phyloP scores from a whole-genome alignment of 148 eudicot genomes.

The Fallopia convolvulus region DNA sequence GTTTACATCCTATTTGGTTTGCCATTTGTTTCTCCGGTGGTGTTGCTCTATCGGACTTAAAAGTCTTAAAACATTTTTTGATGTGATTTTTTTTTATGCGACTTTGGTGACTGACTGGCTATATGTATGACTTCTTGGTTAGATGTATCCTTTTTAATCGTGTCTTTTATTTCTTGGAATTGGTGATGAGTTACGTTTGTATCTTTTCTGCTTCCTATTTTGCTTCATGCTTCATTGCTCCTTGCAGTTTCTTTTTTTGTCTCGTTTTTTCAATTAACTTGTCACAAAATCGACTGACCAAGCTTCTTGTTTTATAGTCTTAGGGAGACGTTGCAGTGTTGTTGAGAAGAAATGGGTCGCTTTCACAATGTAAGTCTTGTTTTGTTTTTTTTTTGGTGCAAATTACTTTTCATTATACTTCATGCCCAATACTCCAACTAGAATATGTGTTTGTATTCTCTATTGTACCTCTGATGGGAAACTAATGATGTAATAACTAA shows the following conservation, averaged over 20 bases:
- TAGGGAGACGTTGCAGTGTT: neutral
- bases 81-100: neutral
- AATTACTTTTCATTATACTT: neutral
- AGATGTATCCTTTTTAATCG: neutral
- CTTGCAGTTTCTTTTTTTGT: neutral
- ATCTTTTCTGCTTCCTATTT: neutral
- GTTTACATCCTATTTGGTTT: neutral
- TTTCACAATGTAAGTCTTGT: constrained; percentile 2
- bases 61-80: neutral
- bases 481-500: neutral
- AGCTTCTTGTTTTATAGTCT: neutral
- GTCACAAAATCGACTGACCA: neutral
- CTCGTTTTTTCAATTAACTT: no score
- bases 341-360: constrained; percentile 7
- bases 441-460: neutral
- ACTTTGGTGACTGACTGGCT: neutral
- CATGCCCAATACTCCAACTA: neutral
- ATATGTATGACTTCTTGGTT: neutral
- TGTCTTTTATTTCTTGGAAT: neutral
- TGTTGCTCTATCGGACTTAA: neutral
- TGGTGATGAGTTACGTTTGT: neutral
- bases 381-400: neutral
- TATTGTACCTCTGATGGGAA: neutral
- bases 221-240: neutral
- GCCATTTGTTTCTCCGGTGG: neutral